A percentile compares a stretch with the other conserved stretches of the same genome.
Conservation (phyloP, 208 protist species). For the Acanthamoeba sp. region DNA sequence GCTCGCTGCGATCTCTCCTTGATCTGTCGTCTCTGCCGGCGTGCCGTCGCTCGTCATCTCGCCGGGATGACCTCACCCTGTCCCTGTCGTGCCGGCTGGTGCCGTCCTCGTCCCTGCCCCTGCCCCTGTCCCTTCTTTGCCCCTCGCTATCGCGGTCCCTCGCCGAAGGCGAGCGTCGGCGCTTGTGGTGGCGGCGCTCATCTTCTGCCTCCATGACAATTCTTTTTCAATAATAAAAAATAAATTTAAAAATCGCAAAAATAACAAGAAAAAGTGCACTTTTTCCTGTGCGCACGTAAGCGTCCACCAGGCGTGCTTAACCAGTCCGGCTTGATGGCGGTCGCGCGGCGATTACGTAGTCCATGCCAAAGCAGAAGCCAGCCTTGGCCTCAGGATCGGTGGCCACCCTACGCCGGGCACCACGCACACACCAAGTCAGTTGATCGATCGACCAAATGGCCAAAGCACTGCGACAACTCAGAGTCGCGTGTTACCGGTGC, state of each 20-base stretch:
- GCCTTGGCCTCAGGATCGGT: not conserved
- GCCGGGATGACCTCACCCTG: too few species aligned
- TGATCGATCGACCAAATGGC: not conserved
- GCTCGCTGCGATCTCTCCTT: too few species aligned
- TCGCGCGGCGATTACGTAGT: constrained; percentile 56
- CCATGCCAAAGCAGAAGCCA: constrained; percentile 68
- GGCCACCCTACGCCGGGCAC: not conserved
- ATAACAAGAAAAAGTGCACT: not conserved
- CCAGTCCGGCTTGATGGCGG: not conserved
- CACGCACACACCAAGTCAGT: not conserved
- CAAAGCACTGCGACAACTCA: too few species aligned
- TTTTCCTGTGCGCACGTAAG: too few species aligned
- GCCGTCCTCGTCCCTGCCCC: too few species aligned
- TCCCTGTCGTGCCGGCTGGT: too few species aligned
- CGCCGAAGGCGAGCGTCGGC: not conserved
- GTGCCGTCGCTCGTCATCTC: too few species aligned
- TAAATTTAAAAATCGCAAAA: not conserved
- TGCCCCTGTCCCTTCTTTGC: not conserved
- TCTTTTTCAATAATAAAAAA: too few species aligned
- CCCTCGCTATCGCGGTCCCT: not conserved
- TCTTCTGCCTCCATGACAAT: not conserved
- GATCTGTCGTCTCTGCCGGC: too few species aligned
- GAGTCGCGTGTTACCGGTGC: not conserved
- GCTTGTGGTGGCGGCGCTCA: not conserved
- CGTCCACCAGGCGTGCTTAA: too few species aligned